Evolutionary conservation across 768 basidiomycete species (phyloP).

Genomic region (Nidularia sp.): DNA sequence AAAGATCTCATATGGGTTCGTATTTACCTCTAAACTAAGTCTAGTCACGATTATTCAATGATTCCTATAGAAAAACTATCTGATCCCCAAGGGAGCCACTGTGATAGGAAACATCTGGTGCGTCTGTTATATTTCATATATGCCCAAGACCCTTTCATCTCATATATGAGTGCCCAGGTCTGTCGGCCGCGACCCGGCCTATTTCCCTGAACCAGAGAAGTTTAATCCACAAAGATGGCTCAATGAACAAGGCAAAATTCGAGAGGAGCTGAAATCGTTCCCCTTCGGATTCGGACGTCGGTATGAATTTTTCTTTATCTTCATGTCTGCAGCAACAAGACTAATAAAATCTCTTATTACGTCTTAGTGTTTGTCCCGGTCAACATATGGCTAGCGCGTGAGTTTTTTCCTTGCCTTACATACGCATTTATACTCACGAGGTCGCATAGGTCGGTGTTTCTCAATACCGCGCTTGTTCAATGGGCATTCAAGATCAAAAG

Average conservation of each 20-base stretch:
- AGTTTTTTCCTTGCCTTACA: constrained; percentile 6
- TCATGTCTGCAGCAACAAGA: no score
- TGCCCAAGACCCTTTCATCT: not conserved
- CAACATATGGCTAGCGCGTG: constrained; percentile 52
- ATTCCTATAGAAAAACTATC: constrained; percentile 31
- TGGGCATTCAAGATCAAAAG: constrained; percentile 61
- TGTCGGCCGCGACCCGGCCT: constrained; percentile 50
- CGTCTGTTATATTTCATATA: not conserved
- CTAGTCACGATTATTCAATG: not conserved
- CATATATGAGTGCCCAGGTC: constrained; percentile 26
- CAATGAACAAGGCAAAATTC: constrained; percentile 33
- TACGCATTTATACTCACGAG: not conserved
- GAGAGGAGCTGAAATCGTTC: constrained; percentile 50
- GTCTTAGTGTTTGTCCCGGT: constrained; percentile 57
- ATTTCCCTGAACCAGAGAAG: constrained; percentile 56
- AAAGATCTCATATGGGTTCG: constrained; percentile 63
- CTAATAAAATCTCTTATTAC: not conserved
- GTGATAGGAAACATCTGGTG: constrained; percentile 62
- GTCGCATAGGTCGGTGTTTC: constrained; percentile 50
- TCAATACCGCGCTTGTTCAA: constrained; percentile 59
- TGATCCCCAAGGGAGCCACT: constrained; percentile 53
- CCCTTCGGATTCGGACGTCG: constrained; percentile 55
- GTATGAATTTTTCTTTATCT: constrained; percentile 13
- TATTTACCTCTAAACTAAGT: not conserved
- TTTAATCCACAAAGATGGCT: constrained; percentile 63